Evolutionary conservation across 75 land plant genomes (phyloP).

Genomic region (Sequoia sempervirens): DNA sequence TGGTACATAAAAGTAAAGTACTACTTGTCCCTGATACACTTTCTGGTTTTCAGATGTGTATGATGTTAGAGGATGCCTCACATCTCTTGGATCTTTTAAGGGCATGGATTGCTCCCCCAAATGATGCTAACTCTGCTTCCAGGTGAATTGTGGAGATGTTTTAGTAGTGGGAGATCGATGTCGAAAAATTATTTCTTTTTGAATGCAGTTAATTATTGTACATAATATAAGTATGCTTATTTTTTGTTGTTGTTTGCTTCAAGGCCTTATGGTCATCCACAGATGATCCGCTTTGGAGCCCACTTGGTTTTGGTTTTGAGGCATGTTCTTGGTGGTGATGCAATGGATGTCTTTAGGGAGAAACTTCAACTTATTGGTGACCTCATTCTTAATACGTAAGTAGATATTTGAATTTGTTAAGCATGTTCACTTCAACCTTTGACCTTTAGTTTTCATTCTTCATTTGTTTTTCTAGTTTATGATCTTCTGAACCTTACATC

Average conservation of each 20-base stretch:
- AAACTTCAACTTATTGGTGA: conserved; percentile 80
- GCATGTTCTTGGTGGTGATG: conserved; percentile 59
- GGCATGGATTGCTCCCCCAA: conserved; percentile 84
- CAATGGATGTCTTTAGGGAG: conserved; percentile 63
- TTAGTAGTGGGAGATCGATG: background rate
- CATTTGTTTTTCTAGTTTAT: conserved; percentile 6
- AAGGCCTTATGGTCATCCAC: conserved; percentile 95
- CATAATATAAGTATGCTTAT: background rate
- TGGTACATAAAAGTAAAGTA: background rate
- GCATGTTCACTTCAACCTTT: background rate
- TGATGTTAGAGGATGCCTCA: conserved; percentile 77
- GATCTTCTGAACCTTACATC: background rate
- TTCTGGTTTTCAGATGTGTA: conserved; percentile 60
- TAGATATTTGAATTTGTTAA: background rate
- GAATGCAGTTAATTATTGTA: background rate
- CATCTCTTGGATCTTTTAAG: conserved; percentile 76
- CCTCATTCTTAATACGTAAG: conserved; percentile 81
- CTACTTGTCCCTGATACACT: background rate
- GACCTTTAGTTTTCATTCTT: background rate
- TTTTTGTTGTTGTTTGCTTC: conserved; percentile 7
- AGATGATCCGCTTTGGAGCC: conserved; percentile 95
- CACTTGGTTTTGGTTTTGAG: conserved; percentile 91
- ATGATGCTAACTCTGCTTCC: conserved; percentile 37
- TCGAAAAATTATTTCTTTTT: background rate
- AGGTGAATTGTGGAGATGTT: conserved; percentile 31